phyloP scores from a whole-genome alignment of 2,329 filamentous ascomycete species.

The Aureobasidium sp. region DNA sequence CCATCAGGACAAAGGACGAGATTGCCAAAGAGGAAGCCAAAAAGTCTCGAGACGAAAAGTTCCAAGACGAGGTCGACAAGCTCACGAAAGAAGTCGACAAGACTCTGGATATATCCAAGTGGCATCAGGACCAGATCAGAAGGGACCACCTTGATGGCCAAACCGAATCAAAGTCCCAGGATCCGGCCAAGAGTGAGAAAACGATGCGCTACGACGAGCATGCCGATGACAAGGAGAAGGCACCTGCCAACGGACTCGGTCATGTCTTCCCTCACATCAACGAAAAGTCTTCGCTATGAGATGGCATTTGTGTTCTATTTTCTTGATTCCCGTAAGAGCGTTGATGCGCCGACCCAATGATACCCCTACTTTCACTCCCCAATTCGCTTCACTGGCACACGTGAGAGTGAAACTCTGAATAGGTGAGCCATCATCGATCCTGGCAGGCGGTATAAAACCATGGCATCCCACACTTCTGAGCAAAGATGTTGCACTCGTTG shows the following conservation, averaged over 20 bases:
- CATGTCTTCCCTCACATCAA: conserved; percentile 19
- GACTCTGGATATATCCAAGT: conserved; percentile 41
- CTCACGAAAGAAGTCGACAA: conserved; percentile 50
- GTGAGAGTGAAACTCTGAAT: too few species aligned
- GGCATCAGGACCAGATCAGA: conserved; percentile 33
- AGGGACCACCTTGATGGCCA: conserved; percentile 12
- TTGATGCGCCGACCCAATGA: too few species aligned
- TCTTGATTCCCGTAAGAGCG: too few species aligned
- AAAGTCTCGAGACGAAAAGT: conserved; percentile 43
- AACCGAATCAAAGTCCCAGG: not conserved
- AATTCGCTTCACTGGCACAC: too few species aligned
- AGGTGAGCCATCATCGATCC: too few species aligned
- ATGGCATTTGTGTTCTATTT: too few species aligned
- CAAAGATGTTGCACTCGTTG: too few species aligned
- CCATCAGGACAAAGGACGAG: conserved; percentile 14
- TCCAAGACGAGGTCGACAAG: conserved; percentile 50
- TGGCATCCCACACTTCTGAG: too few species aligned
- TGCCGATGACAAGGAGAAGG: conserved; percentile 1
- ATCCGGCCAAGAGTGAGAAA: not conserved
- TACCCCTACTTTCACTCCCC: not conserved
- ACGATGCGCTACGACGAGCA: conserved; percentile 10
- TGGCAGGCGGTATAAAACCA: too few species aligned
- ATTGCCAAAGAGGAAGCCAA: conserved; percentile 20
- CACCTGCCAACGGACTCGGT: not conserved
- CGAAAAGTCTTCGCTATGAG: conserved; percentile 9